These are phyloP conservation scores for Elongisporangium undulatum DNA, from an alignment of 352 stramenopile genomes.

Conservation along the genomic window DNA sequence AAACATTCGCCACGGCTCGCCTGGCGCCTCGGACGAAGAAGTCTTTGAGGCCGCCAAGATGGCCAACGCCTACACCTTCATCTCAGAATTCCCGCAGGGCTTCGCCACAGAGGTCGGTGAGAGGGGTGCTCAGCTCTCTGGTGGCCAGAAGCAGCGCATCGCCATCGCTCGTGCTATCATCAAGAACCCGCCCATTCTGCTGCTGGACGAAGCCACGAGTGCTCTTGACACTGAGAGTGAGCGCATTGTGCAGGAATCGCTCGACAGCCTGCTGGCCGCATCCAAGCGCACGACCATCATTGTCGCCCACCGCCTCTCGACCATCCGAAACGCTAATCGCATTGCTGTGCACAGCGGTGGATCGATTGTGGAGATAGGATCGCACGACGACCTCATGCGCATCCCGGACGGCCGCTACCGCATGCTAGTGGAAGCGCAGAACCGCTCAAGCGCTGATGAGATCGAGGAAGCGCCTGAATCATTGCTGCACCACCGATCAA, in stretches of 20 bases:
- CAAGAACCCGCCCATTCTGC: conserved; percentile 60
- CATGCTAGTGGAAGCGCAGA: conserved; percentile 22
- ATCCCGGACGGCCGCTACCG: conserved; percentile 36
- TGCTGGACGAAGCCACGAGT: conserved; percentile 85
- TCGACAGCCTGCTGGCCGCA: conserved; percentile 49
- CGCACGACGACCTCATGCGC: conserved; percentile 78
- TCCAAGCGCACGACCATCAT: conserved; percentile 78
- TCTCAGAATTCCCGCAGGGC: conserved; percentile 76
- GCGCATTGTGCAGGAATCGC: conserved; percentile 87
- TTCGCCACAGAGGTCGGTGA: conserved; percentile 84
- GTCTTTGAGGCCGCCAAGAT: conserved; percentile 58
- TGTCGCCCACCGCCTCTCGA: conserved; percentile 81
- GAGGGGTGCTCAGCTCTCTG: conserved; percentile 58
- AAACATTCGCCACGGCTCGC: conserved; percentile 62
- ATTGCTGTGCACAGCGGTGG: conserved; percentile 82
- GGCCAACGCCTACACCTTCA: conserved; percentile 88
- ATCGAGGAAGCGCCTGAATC: neutral
- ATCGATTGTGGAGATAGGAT: conserved; percentile 71
- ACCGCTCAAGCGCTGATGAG: neutral
- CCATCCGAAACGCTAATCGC: conserved; percentile 65
- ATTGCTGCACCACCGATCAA: neutral
- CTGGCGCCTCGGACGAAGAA: conserved; percentile 61
- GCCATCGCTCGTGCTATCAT: conserved; percentile 87
- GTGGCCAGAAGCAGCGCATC: conserved; percentile 92
- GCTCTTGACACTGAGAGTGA: conserved; percentile 72